Evolutionary conservation across 345 rosid species (phyloP).

Genomic region (Kandelia obovata): DNA sequence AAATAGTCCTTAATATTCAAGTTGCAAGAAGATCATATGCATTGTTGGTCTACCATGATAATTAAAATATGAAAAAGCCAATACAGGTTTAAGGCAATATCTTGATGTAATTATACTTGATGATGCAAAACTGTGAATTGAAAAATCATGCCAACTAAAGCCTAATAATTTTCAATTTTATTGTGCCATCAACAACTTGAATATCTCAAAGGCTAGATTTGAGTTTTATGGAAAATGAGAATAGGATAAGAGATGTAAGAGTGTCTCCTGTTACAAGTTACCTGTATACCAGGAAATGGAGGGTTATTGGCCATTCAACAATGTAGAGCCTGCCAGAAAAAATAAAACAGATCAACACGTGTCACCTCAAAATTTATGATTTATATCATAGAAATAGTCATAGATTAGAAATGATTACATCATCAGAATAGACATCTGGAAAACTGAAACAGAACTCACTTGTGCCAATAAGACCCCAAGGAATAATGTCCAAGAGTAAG

Average conservation of each 20-base stretch:
- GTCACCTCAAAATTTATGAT: conserved; percentile 10
- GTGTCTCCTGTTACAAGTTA: conserved; percentile 10
- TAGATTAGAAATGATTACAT: neutral
- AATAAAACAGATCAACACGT: conserved; percentile 20
- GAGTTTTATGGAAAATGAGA: neutral
- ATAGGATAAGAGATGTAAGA: neutral
- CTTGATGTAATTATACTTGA: too few relatives aligned
- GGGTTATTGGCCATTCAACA: conserved; percentile 70
- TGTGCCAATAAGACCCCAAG: neutral
- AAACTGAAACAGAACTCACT: neutral
- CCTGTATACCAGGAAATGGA: conserved; percentile 69
- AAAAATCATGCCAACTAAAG: too few relatives aligned
- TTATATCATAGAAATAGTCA: conserved; percentile 8
- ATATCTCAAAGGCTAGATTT: neutral
- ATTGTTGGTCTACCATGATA: too few relatives aligned
- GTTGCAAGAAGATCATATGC: too few relatives aligned
- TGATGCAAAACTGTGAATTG: too few relatives aligned
- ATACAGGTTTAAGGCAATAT: too few relatives aligned
- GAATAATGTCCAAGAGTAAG: neutral
- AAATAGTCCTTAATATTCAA: too few relatives aligned
- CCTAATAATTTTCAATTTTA: too few relatives aligned
- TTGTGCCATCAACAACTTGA: neutral
- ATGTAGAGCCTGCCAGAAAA: conserved; percentile 23
- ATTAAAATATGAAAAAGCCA: too few relatives aligned
- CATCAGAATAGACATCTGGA: conserved; percentile 1